Conservation (phyloP, 352 stramenopile genomes). For the Phytopythium ostracodes region DNA sequence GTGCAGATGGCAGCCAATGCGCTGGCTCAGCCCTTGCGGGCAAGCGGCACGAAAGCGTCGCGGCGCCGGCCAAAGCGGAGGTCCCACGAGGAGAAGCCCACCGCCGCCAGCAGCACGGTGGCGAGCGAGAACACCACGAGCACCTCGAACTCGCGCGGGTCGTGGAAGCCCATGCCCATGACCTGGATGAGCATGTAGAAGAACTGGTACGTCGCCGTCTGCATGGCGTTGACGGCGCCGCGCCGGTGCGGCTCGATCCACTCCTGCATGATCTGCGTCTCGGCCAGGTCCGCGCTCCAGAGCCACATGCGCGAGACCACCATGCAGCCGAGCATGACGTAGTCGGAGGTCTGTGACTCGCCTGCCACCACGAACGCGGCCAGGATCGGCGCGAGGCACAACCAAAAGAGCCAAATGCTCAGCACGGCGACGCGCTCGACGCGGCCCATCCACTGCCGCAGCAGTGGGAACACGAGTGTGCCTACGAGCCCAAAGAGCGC, state of each 20-base stretch:
- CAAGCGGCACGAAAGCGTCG: slow-evolving; percentile 22
- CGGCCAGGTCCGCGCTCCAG: slow-evolving; percentile 50
- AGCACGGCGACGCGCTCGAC: slow-evolving; percentile 45
- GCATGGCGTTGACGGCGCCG: slow-evolving; percentile 60
- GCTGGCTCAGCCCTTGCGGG: background rate
- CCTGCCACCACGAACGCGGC: slow-evolving; percentile 35
- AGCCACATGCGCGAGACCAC: slow-evolving; percentile 51
- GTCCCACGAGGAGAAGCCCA: slow-evolving; percentile 59
- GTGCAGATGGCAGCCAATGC: no score
- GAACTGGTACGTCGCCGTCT: slow-evolving; percentile 57
- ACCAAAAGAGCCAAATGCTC: slow-evolving; percentile 63
- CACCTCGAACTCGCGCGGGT: slow-evolving; percentile 47
- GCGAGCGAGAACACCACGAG: slow-evolving; percentile 52
- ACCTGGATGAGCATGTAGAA: slow-evolving; percentile 58
- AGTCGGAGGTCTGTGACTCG: slow-evolving; percentile 45
- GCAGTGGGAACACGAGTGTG: slow-evolving; percentile 39
- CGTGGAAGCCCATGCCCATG: slow-evolving; percentile 43
- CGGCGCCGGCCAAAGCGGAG: slow-evolving; percentile 29
- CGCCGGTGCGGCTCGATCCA: slow-evolving; percentile 49
- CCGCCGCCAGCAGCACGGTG: slow-evolving; percentile 35
- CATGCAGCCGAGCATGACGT: slow-evolving; percentile 47
- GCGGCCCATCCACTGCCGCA: slow-evolving; percentile 22
- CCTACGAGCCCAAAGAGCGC: slow-evolving; percentile 44
- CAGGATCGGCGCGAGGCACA: slow-evolving; percentile 37
- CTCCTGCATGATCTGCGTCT: slow-evolving; percentile 74